Percentiles rank a stretch among this genome's conserved stretches.
Conservation (phyloP, 2,329 filamentous ascomycete species). For the Metarhizium album region DNA sequence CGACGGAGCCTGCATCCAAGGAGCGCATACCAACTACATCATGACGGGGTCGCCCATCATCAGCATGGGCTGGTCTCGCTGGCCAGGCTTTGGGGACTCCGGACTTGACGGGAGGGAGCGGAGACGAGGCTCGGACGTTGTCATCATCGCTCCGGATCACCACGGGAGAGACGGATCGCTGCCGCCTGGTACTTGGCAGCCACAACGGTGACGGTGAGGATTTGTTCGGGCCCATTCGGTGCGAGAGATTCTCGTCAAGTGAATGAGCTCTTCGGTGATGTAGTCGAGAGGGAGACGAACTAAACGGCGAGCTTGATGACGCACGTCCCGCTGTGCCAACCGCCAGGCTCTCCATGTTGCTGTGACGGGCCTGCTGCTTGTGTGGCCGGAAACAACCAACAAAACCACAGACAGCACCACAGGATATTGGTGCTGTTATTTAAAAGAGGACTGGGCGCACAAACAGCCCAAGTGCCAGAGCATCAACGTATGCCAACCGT, state of each 20-base stretch:
- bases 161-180: conserved; percentile 9
- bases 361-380: background rate
- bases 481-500: background rate
- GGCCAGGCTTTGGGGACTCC: conserved; percentile 8
- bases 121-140: conserved; percentile 26
- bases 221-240: background rate
- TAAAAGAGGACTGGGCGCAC: background rate
- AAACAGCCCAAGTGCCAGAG: background rate
- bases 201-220: conserved; percentile 9
- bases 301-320: background rate
- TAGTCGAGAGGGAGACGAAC: background rate
- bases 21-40: background rate
- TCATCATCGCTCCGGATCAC: conserved; percentile 27
- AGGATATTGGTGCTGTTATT: background rate
- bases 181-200: conserved; percentile 13
- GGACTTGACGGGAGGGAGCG: conserved; percentile 27
- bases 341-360: background rate
- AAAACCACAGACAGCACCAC: background rate
- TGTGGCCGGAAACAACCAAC: background rate
- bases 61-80: background rate
- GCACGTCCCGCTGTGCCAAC: background rate
- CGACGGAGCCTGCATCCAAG: background rate
- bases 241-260: background rate
- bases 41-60: background rate
- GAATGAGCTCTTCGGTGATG: background rate